Percentiles rank a stretch among this genome's conserved stretches.
Evolutionary conservation across 306 rosid genomes (phyloP).

Genomic region (Canavalia gladiata): DNA sequence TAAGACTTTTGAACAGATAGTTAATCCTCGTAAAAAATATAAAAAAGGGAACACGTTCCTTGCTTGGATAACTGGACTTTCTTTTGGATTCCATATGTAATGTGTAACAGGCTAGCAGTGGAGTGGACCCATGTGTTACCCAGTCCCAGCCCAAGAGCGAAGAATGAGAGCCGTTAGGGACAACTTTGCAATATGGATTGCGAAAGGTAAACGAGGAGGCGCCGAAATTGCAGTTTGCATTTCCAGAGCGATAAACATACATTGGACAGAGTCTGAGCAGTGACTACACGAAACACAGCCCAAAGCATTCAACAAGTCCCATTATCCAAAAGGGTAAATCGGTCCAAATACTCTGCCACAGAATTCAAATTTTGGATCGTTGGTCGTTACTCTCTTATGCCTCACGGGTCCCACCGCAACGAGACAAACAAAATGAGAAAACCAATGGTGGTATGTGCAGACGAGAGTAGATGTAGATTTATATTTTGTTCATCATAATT

Average conservation of each 20-base stretch:
- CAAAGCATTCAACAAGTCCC: constrained; percentile 8
- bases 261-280: constrained; percentile 18
- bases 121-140: neutral
- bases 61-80: neutral
- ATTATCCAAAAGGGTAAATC: constrained; percentile 46
- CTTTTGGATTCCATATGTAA: neutral
- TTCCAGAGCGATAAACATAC: constrained; percentile 5
- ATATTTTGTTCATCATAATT: neutral
- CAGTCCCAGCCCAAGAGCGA: neutral
- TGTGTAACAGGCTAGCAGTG: neutral
- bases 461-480: neutral
- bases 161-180: constrained; percentile 14
- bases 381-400: constrained; percentile 38
- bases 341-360: constrained; percentile 37
- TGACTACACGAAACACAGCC: constrained; percentile 33
- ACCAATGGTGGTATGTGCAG: neutral
- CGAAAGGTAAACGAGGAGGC: constrained; percentile 35
- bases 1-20: neutral
- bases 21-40: too few species aligned
- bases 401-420: constrained; percentile 34
- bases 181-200: constrained; percentile 28
- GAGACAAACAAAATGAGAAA: constrained; percentile 30
- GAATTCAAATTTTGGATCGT: constrained; percentile 56
- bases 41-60: neutral
- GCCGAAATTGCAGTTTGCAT: constrained; percentile 48